These are phyloP conservation scores for Apiospora phragmitis DNA, from an alignment of 2,329 filamentous ascomycete species.

Conservation along the genomic window DNA sequence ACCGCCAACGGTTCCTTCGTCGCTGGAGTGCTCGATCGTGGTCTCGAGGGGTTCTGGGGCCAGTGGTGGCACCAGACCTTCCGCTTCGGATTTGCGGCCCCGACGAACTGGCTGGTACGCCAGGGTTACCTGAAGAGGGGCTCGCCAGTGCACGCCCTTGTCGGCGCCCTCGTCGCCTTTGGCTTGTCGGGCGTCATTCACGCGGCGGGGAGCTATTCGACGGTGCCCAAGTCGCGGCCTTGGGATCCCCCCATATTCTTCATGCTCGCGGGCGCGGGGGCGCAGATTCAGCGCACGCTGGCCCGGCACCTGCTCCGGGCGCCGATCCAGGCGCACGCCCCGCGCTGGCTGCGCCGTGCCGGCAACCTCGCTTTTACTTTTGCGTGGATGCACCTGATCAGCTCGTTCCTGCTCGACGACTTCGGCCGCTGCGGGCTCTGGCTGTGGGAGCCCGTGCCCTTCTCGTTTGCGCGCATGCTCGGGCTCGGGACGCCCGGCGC, in stretches of 20 bases:
- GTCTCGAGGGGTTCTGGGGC: slow-evolving; percentile 81
- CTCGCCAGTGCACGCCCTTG: slow-evolving; percentile 31
- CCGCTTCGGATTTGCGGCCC: slow-evolving; percentile 68
- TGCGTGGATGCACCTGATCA: slow-evolving; percentile 69
- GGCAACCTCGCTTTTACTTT: slow-evolving; percentile 64
- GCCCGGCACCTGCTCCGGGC: slow-evolving; percentile 9
- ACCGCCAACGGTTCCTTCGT: slow-evolving; percentile 57
- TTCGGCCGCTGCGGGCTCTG: slow-evolving; percentile 73
- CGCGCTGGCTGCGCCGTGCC: slow-evolving; percentile 45
- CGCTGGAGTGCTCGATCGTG: slow-evolving; percentile 60
- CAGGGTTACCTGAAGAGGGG: slow-evolving; percentile 39
- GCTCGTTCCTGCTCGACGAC: slow-evolving; percentile 70
- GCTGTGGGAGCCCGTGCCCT: slow-evolving; percentile 79
- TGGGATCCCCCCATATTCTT: slow-evolving; percentile 70
- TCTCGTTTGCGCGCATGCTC: slow-evolving; percentile 68
- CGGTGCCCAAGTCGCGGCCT: slow-evolving; percentile 52
- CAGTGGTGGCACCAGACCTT: slow-evolving; percentile 92
- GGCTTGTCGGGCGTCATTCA: slow-evolving; percentile 69
- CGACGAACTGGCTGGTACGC: slow-evolving; percentile 48
- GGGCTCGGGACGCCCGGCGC: slow-evolving; percentile 63
- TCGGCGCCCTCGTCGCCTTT: slow-evolving; percentile 57
- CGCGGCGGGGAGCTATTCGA: slow-evolving; percentile 66
- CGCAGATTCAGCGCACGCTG: slow-evolving; percentile 55
- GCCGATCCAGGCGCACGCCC: slow-evolving; percentile 29
- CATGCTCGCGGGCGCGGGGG: slow-evolving; percentile 64